Conservation (phyloP, 495 filamentous ascomycete species). For the Daldinia vernicosa region DNA sequence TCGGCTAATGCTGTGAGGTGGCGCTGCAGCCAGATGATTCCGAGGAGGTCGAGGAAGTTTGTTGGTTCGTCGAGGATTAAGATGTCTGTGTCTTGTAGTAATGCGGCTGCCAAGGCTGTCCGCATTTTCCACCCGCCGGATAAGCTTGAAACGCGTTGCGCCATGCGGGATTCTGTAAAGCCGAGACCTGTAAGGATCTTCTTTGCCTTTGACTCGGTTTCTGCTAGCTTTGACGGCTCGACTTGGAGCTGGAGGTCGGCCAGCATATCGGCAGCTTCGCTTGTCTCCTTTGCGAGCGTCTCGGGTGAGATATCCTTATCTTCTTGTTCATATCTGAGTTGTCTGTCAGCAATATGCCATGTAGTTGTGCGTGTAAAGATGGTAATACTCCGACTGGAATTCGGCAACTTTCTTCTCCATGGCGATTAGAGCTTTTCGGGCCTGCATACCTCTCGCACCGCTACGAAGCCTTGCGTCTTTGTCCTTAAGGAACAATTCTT, state of each 20-base stretch:
- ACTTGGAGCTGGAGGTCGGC: conserved; percentile 68
- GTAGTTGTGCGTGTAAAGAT: background rate
- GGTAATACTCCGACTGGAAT: conserved; percentile 60
- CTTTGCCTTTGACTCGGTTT: conserved; percentile 67
- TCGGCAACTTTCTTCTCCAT: conserved; percentile 70
- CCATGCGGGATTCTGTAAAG: conserved; percentile 68
- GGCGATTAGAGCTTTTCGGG: conserved; percentile 72
- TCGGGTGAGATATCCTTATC: conserved; percentile 64
- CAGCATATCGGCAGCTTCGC: conserved; percentile 68
- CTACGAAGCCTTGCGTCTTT: conserved; percentile 77
- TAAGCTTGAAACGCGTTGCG: conserved; percentile 65
- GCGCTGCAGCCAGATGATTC: conserved; percentile 83
- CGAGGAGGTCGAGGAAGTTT: conserved; percentile 82
- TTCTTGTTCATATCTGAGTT: conserved; percentile 60
- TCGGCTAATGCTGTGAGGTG: conserved; percentile 66
- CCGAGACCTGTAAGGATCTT: conserved; percentile 74
- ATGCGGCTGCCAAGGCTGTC: conserved; percentile 69
- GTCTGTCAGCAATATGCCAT: background rate
- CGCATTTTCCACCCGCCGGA: conserved; percentile 87
- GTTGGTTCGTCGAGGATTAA: conserved; percentile 89
- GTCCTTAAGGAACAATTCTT: conserved; percentile 70
- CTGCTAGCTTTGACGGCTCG: conserved; percentile 60
- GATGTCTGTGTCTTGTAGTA: conserved; percentile 77
- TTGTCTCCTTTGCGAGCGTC: conserved; percentile 66
- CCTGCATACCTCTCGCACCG: conserved; percentile 74